Conservation (phyloP, 345 rosid species). For the Camelina neglecta region DNA sequence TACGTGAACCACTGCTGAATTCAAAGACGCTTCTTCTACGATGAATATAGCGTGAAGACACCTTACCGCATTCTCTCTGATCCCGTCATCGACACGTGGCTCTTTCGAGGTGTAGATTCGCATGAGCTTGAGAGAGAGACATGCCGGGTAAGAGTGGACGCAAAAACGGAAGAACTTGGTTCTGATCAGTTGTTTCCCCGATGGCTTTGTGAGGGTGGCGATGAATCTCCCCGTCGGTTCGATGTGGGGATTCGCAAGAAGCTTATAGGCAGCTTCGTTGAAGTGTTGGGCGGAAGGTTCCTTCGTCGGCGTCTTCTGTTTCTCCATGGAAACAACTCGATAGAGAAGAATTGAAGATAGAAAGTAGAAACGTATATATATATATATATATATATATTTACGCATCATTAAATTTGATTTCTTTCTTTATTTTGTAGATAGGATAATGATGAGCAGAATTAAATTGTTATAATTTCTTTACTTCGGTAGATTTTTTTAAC, state of each 20-base stretch:
- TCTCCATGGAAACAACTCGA: neutral
- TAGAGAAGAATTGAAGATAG: neutral
- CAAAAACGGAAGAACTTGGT: slow-evolving; percentile 6
- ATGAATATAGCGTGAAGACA: neutral
- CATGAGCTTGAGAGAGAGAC: slow-evolving; percentile 6
- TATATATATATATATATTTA: too few relatives aligned
- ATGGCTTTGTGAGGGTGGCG: slow-evolving; percentile 3
- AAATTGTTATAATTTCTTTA: too few relatives aligned
- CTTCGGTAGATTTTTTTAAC: too few relatives aligned
- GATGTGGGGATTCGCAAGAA: slow-evolving; percentile 3
- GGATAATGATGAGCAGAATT: too few relatives aligned
- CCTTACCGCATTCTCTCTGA: slow-evolving; percentile 5
- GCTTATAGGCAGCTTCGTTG: neutral
- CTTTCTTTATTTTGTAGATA: too few relatives aligned
- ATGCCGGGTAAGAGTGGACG: neutral
- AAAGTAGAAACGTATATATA: too few relatives aligned
- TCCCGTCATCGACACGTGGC: neutral
- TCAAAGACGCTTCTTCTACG: neutral
- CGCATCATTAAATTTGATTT: too few relatives aligned
- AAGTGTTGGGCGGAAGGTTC: neutral
- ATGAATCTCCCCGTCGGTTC: neutral
- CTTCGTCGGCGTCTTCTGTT: neutral
- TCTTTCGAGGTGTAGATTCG: slow-evolving; percentile 4
- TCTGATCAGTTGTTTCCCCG: neutral
- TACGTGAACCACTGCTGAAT: neutral